phyloP scores from a whole-genome alignment of 352 stramenopile genomes.

The Thalassiosira ordinaria region DNA sequence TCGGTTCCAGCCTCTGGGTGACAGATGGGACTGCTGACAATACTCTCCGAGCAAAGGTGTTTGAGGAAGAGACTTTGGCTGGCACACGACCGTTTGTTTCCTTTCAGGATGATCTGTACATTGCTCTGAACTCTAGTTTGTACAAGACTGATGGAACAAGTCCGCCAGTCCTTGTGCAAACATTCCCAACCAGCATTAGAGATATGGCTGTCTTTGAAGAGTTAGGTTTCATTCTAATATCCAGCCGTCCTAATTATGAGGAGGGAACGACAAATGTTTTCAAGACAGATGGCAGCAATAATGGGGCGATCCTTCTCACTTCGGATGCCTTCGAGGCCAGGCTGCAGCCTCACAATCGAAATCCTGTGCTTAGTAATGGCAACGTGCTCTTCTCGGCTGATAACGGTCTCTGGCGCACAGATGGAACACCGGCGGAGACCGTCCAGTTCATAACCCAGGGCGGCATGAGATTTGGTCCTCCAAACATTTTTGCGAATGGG shows the following conservation, averaged over 20 bases:
- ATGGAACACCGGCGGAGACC: not conserved
- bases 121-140: not conserved
- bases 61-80: not conserved
- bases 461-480: not conserved
- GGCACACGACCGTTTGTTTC: not conserved
- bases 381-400: not conserved
- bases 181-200: not conserved
- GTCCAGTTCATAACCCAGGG: not conserved
- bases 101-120: not conserved
- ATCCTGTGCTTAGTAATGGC: not conserved
- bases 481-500: not conserved
- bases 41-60: not conserved
- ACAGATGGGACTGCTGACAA: not conserved
- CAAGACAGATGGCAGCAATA: not conserved
- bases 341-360: not conserved
- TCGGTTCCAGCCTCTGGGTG: not conserved
- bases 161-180: not conserved
- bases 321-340: not conserved
- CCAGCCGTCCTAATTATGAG: not conserved
- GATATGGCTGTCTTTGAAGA: not conserved
- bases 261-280: not conserved
- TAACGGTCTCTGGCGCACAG: not conserved
- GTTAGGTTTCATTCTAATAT: not conserved
- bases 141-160: not conserved
- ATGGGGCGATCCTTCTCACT: not conserved